Evolutionary conservation across 2,329 filamentous ascomycete genomes (phyloP), one percentile per base, ranked within the genome.

Genomic region (Dactylellina leptospora): DNA sequence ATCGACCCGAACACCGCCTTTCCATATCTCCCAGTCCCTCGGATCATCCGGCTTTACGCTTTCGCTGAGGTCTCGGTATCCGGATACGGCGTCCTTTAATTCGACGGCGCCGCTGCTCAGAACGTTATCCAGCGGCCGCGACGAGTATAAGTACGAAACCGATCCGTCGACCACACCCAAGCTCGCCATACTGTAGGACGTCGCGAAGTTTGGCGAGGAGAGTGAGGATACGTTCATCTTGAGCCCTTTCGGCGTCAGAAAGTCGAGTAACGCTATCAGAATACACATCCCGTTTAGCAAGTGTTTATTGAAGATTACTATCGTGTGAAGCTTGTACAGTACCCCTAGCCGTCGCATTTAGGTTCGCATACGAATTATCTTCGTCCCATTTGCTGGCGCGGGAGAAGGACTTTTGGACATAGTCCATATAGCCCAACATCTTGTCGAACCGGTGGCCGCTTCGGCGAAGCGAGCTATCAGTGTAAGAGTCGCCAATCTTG

Each of bases 351-450:
- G 92, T 96, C 66, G 89, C 88, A 76, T 92, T 96, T 78, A 97
- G 83, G 75, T 89, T 87, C 76, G 91, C 88, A 82, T 97, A 97
- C 72, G 91, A 95, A 81, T 96, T 96, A 83, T 97, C 92, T 78
- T 87, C 85, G 79, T 93, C 90, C 93, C 93, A 97, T 79, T 89
- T 86, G 47, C 92, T 93, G 63, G 90, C 89, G 79, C 90, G 85
- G 80, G 92, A 91, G 82, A 96, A 97, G 78, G 91, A 90, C 82
- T 90, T 86, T 82, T 96, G 92, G 83, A 97, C 89, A 83, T 96
- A 93, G 82, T 96, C 92, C 91, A 97, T 96, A 83, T 96, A 97
- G 82, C 93, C 90, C 82, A 95, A 88, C 93, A 97, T 97, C 77
- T 79, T 83, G 75, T 61, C 58, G 55, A 62, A 68, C 30, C 50